Conservation (phyloP, 345 rosid genomes). For the Bruguiera gymnorhiza region DNA sequence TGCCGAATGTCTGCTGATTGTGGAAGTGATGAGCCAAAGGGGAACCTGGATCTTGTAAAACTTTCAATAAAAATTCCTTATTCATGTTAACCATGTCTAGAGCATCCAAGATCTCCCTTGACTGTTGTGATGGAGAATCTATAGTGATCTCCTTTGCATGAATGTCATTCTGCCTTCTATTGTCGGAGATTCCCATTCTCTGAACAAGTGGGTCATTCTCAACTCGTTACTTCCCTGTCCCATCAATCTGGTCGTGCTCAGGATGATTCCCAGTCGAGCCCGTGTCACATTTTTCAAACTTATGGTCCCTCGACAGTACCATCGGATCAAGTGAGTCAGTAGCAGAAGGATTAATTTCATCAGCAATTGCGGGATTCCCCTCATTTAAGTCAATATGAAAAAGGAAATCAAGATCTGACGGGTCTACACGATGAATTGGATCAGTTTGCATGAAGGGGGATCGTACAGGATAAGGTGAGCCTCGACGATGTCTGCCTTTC, state of each 20-base stretch:
- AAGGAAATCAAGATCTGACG: conserved; percentile 19
- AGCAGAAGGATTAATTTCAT: conserved; percentile 20
- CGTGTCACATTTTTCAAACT: conserved; percentile 19
- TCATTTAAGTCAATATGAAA: conserved; percentile 15
- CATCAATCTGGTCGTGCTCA: conserved; percentile 17
- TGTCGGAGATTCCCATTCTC: conserved; percentile 12
- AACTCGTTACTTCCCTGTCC: conserved; percentile 27
- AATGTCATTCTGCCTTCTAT: conserved; percentile 23
- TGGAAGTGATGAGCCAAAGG: conserved; percentile 48
- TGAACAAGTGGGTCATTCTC: conserved; percentile 20
- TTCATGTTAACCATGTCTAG: conserved; percentile 48
- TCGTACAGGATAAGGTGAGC: conserved; percentile 44
- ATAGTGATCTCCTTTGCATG: conserved; percentile 18
- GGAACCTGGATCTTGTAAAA: conserved; percentile 53
- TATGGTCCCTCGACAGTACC: conserved; percentile 26
- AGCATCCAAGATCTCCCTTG: conserved; percentile 49
- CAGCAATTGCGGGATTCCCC: conserved; percentile 14
- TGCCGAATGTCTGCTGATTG: conserved; percentile 32
- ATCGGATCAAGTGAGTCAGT: conserved; percentile 26
- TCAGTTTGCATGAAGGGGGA: conserved; percentile 23
- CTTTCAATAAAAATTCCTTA: conserved; percentile 44
- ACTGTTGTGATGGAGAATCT: conserved; percentile 29
- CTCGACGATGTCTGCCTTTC: conserved; percentile 53
- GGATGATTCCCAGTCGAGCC: neutral
- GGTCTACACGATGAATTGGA: conserved; percentile 24